Percentiles rank a stretch among this genome's conserved stretches.
Conservation (phyloP, 2,329 filamentous ascomycete genomes). For the Aspergillus pseudoviridinutans region DNA sequence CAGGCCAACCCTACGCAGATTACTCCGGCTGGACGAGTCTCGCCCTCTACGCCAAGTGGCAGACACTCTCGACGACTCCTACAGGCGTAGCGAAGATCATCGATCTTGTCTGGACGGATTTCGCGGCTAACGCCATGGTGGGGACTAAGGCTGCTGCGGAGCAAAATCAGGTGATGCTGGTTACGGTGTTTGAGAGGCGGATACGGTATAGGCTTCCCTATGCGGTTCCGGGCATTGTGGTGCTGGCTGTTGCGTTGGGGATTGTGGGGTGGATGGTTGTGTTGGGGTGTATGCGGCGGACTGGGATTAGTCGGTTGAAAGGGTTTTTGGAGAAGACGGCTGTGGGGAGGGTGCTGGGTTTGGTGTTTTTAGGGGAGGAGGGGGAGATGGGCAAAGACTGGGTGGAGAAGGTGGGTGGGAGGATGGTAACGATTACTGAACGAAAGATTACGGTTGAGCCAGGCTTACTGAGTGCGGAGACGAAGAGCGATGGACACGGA, state of each 20-base stretch:
- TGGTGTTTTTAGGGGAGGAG: background rate
- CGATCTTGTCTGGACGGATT: conserved; percentile 46
- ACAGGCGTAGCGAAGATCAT: conserved; percentile 32
- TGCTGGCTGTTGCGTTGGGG: background rate
- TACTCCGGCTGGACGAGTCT: conserved; percentile 38
- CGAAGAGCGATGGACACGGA: background rate
- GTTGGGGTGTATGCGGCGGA: background rate
- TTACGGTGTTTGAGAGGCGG: conserved; percentile 23
- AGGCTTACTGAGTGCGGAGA: background rate
- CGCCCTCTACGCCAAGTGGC: conserved; percentile 42
- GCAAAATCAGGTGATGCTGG: background rate
- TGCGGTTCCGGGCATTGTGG: conserved; percentile 31
- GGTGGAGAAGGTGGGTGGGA: background rate
- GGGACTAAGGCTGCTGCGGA: conserved; percentile 27
- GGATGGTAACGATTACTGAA: background rate
- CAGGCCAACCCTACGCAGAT: conserved; percentile 14
- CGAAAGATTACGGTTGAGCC: background rate
- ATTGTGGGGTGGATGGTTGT: background rate
- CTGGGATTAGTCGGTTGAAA: background rate
- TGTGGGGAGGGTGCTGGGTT: background rate
- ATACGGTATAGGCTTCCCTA: conserved; percentile 33
- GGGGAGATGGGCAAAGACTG: background rate
- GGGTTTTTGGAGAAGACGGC: conserved; percentile 1
- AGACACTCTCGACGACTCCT: conserved; percentile 28
- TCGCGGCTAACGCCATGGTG: conserved; percentile 41